Evolutionary conservation across 2,329 filamentous ascomycete genomes (phyloP).

Genomic region (Pseudonectria buxi): DNA sequence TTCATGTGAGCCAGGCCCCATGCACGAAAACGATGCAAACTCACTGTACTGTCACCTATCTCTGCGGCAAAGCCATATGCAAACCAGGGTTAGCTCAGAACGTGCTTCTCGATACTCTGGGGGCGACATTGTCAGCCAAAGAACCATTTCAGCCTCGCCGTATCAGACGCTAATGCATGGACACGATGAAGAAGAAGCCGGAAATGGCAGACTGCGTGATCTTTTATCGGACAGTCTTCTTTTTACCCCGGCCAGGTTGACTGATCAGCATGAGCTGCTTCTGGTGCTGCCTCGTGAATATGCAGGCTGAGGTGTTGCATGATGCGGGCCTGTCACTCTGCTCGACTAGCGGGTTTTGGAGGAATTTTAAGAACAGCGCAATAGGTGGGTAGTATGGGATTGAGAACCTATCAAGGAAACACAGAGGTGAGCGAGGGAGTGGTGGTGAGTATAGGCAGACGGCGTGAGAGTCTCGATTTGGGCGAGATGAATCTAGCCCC

Average conservation of each 20-base stretch:
- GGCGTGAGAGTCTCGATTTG: too few species aligned
- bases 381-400: too few species aligned
- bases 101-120: conserved; percentile 5
- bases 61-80: conserved; percentile 9
- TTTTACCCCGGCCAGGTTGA: conserved; percentile 1
- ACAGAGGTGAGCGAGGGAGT: too few species aligned
- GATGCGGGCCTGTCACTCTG: conserved; percentile 4
- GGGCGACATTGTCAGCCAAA: conserved; percentile 6
- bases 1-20: conserved; percentile 29
- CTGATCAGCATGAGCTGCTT: conserved; percentile 13
- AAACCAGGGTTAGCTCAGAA: conserved; percentile 7
- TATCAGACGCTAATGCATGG: conserved; percentile 14
- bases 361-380: too few species aligned
- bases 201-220: conserved; percentile 1
- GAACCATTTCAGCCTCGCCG: conserved; percentile 4
- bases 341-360: conserved; percentile 2
- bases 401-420: too few species aligned
- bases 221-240: conserved; percentile 4
- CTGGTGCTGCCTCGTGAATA: conserved; percentile 1
- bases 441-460: too few species aligned
- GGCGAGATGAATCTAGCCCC: too few species aligned
- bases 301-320: conserved; percentile 9
- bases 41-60: conserved; percentile 15
- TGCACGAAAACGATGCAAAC: conserved; percentile 26
- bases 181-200: conserved; percentile 8